Percentiles rank a stretch among this genome's conserved stretches.
Conservation (phyloP, 805 yeast genomes). For the Yamadazyma laniorum region DNA sequence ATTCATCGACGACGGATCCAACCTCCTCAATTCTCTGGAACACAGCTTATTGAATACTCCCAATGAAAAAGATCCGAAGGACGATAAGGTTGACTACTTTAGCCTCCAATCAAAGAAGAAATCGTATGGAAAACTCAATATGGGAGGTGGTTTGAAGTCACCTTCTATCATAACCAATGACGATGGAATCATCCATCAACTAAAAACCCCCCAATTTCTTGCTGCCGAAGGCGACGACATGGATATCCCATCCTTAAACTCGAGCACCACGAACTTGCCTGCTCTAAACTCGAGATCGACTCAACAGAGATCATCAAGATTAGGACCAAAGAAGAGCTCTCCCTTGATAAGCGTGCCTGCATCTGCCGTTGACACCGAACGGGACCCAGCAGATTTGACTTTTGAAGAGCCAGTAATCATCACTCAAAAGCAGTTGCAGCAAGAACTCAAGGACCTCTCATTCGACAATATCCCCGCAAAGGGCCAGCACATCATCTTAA, state of each 20-base stretch:
- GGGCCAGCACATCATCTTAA: conserved; percentile 85
- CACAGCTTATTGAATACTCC: conserved; percentile 7
- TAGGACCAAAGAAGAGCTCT: not conserved
- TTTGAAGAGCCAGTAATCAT: conserved; percentile 12
- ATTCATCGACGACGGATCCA: conserved; percentile 49
- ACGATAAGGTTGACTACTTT: conserved; percentile 16
- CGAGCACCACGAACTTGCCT: conserved; percentile 13
- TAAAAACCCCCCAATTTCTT: conserved; percentile 34
- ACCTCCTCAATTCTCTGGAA: not conserved
- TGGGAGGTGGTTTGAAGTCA: conserved; percentile 17
- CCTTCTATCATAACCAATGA: conserved; percentile 38
- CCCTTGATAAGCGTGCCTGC: not conserved
- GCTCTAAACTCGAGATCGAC: not conserved
- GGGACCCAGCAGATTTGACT: not conserved
- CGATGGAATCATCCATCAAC: conserved; percentile 34
- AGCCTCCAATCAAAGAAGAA: conserved; percentile 10
- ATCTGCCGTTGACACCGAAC: not conserved
- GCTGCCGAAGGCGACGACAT: conserved; percentile 25
- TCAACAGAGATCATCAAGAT: not conserved
- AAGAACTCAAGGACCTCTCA: conserved; percentile 41
- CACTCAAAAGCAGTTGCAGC: conserved; percentile 35
- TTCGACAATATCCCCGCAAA: conserved; percentile 89
- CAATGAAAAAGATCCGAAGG: conserved; percentile 10
- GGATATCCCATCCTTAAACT: conserved; percentile 15
- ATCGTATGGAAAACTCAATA: conserved; percentile 3